These are phyloP conservation scores for Chaetomium tenue DNA, from an alignment of 495 filamentous ascomycete genomes.

Conservation along the genomic window DNA sequence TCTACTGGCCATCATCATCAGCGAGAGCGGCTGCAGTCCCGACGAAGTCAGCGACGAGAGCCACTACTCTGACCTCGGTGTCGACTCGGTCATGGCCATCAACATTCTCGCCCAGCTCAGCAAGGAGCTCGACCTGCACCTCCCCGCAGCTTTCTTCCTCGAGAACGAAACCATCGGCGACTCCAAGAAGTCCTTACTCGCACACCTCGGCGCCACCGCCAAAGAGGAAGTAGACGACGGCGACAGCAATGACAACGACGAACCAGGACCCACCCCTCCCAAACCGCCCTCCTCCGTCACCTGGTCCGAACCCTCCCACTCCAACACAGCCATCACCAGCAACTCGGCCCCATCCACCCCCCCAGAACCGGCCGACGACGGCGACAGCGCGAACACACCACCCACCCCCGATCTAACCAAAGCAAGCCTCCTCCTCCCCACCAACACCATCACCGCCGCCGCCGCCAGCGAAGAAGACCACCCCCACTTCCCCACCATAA, in stretches of 20 bases:
- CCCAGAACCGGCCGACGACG: not conserved
- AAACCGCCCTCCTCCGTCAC: not conserved
- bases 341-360: not conserved
- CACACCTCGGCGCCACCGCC: not conserved
- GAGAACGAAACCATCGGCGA: constrained; percentile 2
- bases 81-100: constrained; percentile 7
- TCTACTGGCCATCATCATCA: not conserved
- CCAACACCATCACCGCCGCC: no score
- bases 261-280: not conserved
- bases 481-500: no score
- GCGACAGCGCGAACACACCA: not conserved
- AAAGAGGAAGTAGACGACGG: not conserved
- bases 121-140: not conserved
- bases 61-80: not conserved
- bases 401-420: not conserved
- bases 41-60: not conserved
- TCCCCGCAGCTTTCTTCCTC: not conserved
- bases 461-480: no score
- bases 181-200: not conserved
- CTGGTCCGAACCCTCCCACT: not conserved
- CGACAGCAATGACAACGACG: not conserved
- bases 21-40: not conserved
- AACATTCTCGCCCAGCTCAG: not conserved
- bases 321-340: not conserved
- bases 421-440: not conserved